Conservation (phyloP, 176 grass and related monocot species). For the Eremochloa ophiuroides region DNA sequence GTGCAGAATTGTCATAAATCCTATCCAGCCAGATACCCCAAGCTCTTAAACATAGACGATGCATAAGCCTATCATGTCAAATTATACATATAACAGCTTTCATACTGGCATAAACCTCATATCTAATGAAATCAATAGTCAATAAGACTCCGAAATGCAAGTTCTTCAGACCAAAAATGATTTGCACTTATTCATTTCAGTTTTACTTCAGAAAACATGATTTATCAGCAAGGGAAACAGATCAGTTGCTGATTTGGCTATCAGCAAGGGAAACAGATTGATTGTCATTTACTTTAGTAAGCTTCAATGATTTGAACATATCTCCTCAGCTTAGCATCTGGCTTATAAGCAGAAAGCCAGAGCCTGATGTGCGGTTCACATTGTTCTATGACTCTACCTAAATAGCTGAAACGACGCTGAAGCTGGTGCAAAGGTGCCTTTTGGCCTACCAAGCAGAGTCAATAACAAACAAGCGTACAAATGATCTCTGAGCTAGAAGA, state of each 20-base stretch:
- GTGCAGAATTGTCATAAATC: background rate
- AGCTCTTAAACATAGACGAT: background rate
- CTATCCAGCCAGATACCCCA: background rate
- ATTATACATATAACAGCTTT: background rate
- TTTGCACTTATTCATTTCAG: background rate
- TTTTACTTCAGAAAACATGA: background rate
- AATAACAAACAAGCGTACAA: background rate
- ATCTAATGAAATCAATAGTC: background rate
- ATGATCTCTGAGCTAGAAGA: background rate
- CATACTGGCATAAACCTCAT: background rate
- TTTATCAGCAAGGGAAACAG: background rate
- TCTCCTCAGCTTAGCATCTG: background rate
- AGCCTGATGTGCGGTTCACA: background rate
- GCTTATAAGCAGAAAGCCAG: background rate
- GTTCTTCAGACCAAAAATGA: background rate
- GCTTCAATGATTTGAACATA: background rate
- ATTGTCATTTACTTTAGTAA: background rate
- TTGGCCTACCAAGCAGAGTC: background rate
- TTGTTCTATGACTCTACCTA: background rate
- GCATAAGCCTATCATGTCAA: background rate
- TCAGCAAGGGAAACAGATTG: background rate
- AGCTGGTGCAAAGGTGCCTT: background rate
- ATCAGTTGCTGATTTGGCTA: background rate
- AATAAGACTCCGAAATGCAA: background rate
- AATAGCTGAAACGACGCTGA: background rate